Conservation (phyloP, 495 filamentous ascomycete species). For the Massariosphaeria phaeospora region DNA sequence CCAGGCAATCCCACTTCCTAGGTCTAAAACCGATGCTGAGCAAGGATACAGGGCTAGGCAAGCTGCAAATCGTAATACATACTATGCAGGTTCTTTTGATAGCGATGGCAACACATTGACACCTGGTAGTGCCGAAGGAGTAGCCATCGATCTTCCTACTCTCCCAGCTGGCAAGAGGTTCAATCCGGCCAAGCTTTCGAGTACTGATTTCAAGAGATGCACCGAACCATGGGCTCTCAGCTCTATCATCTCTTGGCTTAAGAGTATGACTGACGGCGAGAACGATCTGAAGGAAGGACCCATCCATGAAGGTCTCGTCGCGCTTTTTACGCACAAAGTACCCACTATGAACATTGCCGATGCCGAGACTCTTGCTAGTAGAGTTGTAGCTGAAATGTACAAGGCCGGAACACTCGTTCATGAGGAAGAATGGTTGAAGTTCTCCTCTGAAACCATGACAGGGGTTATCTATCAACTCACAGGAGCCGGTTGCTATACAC, state of each 20-base stretch:
- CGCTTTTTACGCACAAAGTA: conserved; percentile 90
- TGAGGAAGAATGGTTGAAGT: conserved; percentile 98
- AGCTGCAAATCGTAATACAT: conserved; percentile 44
- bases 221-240: conserved; percentile 90
- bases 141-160: conserved; percentile 47
- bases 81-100: conserved; percentile 40
- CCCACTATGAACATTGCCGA: conserved; percentile 99
- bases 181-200: conserved; percentile 77
- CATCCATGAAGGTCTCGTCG: conserved; percentile 80
- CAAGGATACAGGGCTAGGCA: conserved; percentile 50
- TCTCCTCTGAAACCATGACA: conserved; percentile 66
- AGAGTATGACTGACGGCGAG: conserved; percentile 79
- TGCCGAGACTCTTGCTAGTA: conserved; percentile 78
- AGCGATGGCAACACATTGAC: conserved; percentile 44
- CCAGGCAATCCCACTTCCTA: conserved; percentile 70
- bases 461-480: conserved; percentile 93
- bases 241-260: conserved; percentile 79
- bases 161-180: conserved; percentile 52
- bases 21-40: conserved; percentile 93
- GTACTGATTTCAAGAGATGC: conserved; percentile 80
- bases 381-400: conserved; percentile 78
- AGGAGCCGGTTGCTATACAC: conserved; percentile 85
- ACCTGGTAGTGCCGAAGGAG: conserved; percentile 47
- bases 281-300: conserved; percentile 75
- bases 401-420: conserved; percentile 69